phyloP scores from a whole-genome alignment of 1,139 yeast species.

The Kodamaea sp. region DNA sequence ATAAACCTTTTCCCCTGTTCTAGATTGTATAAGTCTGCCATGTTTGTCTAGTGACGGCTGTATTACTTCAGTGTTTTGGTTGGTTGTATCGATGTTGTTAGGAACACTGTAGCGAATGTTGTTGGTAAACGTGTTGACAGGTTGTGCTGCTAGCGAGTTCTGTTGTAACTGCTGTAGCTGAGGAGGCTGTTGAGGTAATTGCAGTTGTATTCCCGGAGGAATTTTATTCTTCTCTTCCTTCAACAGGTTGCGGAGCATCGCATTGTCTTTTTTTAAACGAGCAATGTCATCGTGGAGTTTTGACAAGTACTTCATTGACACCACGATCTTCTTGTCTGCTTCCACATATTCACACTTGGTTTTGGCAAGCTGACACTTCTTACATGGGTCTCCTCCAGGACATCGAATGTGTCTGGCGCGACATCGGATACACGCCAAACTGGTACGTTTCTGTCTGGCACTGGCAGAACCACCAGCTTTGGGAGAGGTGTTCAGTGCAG shows the following conservation, averaged over 20 bases:
- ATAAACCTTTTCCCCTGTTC: conserved; percentile 73
- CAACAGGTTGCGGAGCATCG: conserved; percentile 49
- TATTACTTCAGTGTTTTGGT: conserved; percentile 41
- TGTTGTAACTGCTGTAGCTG: conserved; percentile 5
- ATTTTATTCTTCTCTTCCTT: conserved; percentile 31
- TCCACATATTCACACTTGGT: conserved; percentile 74
- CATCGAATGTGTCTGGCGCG: conserved; percentile 76
- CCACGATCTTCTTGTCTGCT: conserved; percentile 76
- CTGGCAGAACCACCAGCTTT: conserved; percentile 1
- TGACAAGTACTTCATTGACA: conserved; percentile 71
- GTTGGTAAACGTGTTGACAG: conserved; percentile 5
- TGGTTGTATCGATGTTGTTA: background rate
- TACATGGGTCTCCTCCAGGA: conserved; percentile 80
- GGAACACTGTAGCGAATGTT: conserved; percentile 5
- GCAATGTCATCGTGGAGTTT: conserved; percentile 68
- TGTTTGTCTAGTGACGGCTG: conserved; percentile 70
- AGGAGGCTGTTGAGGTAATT: conserved; percentile 2
- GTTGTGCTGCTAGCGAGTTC: background rate
- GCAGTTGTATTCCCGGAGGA: background rate
- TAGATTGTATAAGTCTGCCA: conserved; percentile 68
- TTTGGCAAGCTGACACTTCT: conserved; percentile 59
- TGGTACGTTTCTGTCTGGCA: conserved; percentile 28
- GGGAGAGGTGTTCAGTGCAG: background rate
- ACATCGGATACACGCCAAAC: conserved; percentile 65
- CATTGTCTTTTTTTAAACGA: conserved; percentile 54